These are phyloP conservation scores for Panaeolus papilionaceus DNA, from an alignment of 768 basidiomycete genomes.

Conservation along the genomic window DNA sequence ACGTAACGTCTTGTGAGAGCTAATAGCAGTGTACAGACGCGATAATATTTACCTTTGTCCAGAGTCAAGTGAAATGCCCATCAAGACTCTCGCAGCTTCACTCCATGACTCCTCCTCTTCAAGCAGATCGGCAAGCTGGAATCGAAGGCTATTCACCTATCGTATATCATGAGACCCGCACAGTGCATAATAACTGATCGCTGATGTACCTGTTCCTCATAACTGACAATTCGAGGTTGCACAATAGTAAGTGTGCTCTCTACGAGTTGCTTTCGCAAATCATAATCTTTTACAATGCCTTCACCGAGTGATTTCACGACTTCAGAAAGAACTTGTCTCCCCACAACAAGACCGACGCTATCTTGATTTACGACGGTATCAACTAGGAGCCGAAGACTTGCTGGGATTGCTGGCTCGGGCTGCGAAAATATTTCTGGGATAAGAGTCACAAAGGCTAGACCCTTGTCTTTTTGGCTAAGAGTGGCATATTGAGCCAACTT, in stretches of 20 bases:
- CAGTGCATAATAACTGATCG: background rate
- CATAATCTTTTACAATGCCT: conserved; percentile 56
- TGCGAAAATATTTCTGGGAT: conserved; percentile 70
- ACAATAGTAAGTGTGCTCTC: conserved; percentile 74
- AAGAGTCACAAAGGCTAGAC: conserved; percentile 71
- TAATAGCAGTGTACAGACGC: conserved; percentile 11
- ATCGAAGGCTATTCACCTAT: conserved; percentile 83
- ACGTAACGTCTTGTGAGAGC: conserved; percentile 13
- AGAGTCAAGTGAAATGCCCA: conserved; percentile 91
- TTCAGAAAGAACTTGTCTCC: conserved; percentile 86
- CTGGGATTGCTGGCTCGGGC: conserved; percentile 49
- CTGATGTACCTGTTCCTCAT: conserved; percentile 86
- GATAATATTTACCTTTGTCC: conserved; percentile 68
- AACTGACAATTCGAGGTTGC: conserved; percentile 85
- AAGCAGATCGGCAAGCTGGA: conserved; percentile 89
- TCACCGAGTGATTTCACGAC: conserved; percentile 74
- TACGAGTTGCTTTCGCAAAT: conserved; percentile 73
- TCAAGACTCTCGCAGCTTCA: conserved; percentile 89
- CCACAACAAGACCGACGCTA: conserved; percentile 83
- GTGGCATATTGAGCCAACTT: conserved; percentile 67
- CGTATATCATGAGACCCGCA: conserved; percentile 15
- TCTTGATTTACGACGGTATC: conserved; percentile 87
- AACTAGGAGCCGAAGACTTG: conserved; percentile 74
- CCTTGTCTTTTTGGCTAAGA: conserved; percentile 87
- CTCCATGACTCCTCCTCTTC: conserved; percentile 94